Conservation (phyloP, 2,329 filamentous ascomycete genomes). For the Botrytis aclada region DNA sequence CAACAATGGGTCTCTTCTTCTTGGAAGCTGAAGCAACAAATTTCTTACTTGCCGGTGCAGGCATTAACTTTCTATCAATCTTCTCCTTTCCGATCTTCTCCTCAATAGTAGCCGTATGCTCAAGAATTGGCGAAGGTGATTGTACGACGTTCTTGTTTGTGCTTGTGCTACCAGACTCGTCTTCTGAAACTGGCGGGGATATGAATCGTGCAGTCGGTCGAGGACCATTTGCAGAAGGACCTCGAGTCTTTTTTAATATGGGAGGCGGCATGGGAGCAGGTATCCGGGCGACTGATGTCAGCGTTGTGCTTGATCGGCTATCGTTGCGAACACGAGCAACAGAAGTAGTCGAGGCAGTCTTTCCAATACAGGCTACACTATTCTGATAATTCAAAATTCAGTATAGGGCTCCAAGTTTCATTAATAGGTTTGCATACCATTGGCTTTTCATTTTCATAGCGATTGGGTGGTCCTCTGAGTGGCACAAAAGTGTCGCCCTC, state of each 20-base stretch:
- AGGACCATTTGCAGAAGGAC: constrained; percentile 51
- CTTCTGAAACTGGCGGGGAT: constrained; percentile 50
- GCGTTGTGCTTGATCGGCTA: constrained; percentile 28
- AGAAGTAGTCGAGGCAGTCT: constrained; percentile 29
- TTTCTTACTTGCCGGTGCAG: constrained; percentile 37
- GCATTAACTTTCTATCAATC: constrained; percentile 20
- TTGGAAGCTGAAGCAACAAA: constrained; percentile 45
- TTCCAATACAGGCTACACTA: constrained; percentile 23
- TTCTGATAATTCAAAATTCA: constrained; percentile 31
- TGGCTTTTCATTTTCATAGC: constrained; percentile 47
- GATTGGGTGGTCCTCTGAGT: constrained; percentile 51
- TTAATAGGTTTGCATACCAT: constrained; percentile 42
- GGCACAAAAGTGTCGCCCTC: constrained; percentile 56
- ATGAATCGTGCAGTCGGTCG: constrained; percentile 61
- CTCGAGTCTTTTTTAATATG: constrained; percentile 58
- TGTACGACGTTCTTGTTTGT: constrained; percentile 29
- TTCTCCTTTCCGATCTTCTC: constrained; percentile 26
- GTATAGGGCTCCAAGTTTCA: constrained; percentile 22
- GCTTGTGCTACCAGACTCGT: constrained; percentile 42
- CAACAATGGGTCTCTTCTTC: constrained; percentile 47
- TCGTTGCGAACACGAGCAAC: constrained; percentile 21
- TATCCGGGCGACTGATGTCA: constrained; percentile 29
- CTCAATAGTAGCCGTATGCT: constrained; percentile 18
- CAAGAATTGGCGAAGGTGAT: constrained; percentile 28
- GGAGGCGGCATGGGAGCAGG: constrained; percentile 48